A percentile compares a stretch with the other conserved stretches of the same genome.
Conservation (phyloP, 2,329 filamentous ascomycete species). For the Verticillium dahliae region DNA sequence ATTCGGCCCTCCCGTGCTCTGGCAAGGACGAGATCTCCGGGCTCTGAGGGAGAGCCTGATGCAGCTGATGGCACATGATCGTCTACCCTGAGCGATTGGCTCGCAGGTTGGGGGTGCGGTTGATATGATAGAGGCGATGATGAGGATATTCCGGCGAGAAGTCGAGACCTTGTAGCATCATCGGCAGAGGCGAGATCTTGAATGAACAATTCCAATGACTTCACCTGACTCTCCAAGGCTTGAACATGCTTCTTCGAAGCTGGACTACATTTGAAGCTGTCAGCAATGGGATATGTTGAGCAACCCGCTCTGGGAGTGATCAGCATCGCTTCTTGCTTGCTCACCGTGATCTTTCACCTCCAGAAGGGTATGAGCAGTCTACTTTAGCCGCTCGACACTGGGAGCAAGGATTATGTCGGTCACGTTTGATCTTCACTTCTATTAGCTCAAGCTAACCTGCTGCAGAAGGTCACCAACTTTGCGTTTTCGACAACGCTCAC, state of each 20-base stretch:
- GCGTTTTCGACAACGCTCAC: conserved; percentile 34
- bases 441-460: conserved; percentile 17
- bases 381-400: conserved; percentile 36
- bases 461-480: conserved; percentile 23
- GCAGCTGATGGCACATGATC: neutral
- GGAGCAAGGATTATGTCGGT: conserved; percentile 42
- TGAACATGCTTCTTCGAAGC: conserved; percentile 38
- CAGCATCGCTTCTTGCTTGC: no score
- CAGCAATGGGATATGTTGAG: neutral
- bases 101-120: neutral
- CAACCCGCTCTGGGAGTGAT: no score
- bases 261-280: conserved; percentile 22
- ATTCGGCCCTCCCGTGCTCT: conserved; percentile 24
- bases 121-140: neutral
- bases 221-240: conserved; percentile 39
- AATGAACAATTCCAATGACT: conserved; percentile 37
- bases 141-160: conserved; percentile 25
- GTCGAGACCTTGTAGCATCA: conserved; percentile 25
- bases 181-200: conserved; percentile 34
- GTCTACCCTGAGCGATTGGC: neutral
- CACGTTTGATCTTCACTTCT: conserved; percentile 40
- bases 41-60: neutral
- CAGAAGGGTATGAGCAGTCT: conserved; percentile 31
- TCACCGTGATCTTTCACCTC: conserved; percentile 35
- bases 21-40: conserved; percentile 7